Base-by-base conservation (phyloP, 768 basidiomycete genomes). In the Lentinula sp. region DNA sequence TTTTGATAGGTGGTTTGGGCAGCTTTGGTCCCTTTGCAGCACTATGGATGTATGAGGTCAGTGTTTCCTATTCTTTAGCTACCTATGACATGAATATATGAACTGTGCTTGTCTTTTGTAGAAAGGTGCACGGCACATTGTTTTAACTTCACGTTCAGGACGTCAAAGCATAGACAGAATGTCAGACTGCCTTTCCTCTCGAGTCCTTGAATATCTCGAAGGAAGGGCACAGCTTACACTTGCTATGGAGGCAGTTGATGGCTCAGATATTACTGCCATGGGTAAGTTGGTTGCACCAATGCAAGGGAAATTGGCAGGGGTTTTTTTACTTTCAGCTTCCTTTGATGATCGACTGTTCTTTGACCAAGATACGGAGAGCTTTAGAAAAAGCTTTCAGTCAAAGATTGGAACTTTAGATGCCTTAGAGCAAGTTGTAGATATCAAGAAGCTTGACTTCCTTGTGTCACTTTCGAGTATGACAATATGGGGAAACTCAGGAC, bases 31-130 rank as follows among this genome's bases (percentile, higher is more conserved):
- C 68, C n/a, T 63, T 66, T 13, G 62, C 64, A 33, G 68, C 71
- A 3, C 39, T 67, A 13, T 73, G 71, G 71, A 68, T 73, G 71
- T 71, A 73, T 57, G 43, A 70, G 64, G 71, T 71, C 48, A 1
- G 66, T 61, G 12, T 13, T 49, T 57, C 6, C 23, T 23, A 23
- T 23, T 23, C 23, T 23, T 23, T 1, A 23, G 23, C 23, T 23
- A 23, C 23, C 23, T 23, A 23, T 23, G 23, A 23, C 23, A 23
- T 1, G 23, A 23, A 23, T 3, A 23, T n/a, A n/a, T n/a, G n/a
- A 3, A 23, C 23, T 3, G 3, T 23, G 23, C 23, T 23, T 23
- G 23, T 23, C 23, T 23, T 23, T n/a, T 42, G 12, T 28, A 70
- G 69, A 61, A 67, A 18, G 69, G 69, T 43, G 69, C 69, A 52